phyloP scores from a whole-genome alignment of 805 yeast genomes.

The Torulaspora delbrueckii region DNA sequence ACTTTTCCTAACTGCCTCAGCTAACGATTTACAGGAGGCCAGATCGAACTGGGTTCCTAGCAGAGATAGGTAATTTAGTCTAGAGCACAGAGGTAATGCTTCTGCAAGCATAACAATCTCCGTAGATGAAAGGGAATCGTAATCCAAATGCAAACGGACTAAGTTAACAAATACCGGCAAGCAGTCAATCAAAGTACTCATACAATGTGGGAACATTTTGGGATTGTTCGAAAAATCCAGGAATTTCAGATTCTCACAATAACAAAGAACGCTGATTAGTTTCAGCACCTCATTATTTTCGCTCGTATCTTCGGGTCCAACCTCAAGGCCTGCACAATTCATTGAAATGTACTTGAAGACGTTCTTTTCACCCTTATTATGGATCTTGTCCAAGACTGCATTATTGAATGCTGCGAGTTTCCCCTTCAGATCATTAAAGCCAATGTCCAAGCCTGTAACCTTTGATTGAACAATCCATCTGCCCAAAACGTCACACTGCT shows the following conservation, averaged over 20 bases:
- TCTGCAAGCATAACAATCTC: constrained; percentile 63
- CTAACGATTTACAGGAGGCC: constrained; percentile 58
- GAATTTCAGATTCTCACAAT: constrained; percentile 56
- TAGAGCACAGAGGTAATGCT: constrained; percentile 62
- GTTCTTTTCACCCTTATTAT: constrained; percentile 23
- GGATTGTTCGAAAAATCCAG: constrained; percentile 78
- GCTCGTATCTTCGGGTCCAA: constrained; percentile 41
- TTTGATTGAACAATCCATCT: constrained; percentile 48
- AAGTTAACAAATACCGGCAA: constrained; percentile 67
- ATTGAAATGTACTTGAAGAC: constrained; percentile 51
- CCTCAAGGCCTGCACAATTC: constrained; percentile 58
- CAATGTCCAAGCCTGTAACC: constrained; percentile 72
- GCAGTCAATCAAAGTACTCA: constrained; percentile 48
- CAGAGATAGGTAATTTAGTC: constrained; percentile 61
- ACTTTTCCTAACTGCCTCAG: constrained; percentile 61
- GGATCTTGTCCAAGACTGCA: constrained; percentile 24
- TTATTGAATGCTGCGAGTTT: constrained; percentile 30
- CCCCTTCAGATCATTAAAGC: constrained; percentile 63
- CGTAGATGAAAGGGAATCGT: constrained; percentile 52
- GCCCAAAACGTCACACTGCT: constrained; percentile 56
- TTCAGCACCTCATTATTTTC: constrained; percentile 30
- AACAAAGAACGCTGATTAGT: constrained; percentile 47
- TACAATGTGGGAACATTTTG: constrained; percentile 56
- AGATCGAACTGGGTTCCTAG: constrained; percentile 61
- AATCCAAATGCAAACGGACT: constrained; percentile 65